These are phyloP conservation scores for Candolleomyces aberdarensis DNA, from an alignment of 768 basidiomycete genomes.

Conservation along the genomic window DNA sequence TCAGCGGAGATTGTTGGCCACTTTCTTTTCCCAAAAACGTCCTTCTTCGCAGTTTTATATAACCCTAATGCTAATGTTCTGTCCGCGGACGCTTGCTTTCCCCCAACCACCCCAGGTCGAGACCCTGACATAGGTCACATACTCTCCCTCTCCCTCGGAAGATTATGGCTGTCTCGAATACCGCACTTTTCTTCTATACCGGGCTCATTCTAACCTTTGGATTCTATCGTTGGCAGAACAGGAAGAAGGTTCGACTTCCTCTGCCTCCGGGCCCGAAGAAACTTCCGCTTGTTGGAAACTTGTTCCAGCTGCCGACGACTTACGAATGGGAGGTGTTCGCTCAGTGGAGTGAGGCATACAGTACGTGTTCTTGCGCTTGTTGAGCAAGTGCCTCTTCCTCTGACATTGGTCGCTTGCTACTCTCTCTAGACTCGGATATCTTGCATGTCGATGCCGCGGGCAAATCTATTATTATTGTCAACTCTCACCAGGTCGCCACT, in stretches of 20 bases:
- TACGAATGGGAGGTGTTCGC: slow-evolving; percentile 35
- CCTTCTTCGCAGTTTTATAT: too few species aligned
- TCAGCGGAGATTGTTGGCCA: too few species aligned
- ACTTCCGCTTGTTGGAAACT: slow-evolving; percentile 38
- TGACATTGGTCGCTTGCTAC: neutral
- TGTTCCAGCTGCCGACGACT: slow-evolving; percentile 34
- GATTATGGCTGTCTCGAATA: neutral
- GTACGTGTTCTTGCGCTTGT: slow-evolving; percentile 17
- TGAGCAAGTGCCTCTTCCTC: neutral
- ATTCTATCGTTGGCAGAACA: neutral
- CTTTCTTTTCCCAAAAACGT: too few species aligned
- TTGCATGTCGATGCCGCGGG: slow-evolving; percentile 21
- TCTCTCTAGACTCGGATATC: slow-evolving; percentile 20
- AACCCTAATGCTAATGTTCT: too few species aligned
- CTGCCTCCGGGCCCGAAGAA: slow-evolving; percentile 40
- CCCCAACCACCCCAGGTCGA: too few species aligned
- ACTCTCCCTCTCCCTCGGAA: neutral
- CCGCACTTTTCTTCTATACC: neutral
- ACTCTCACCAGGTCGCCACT: slow-evolving; percentile 28
- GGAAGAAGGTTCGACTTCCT: slow-evolving; percentile 15
- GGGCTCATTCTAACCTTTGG: neutral
- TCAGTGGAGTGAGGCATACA: slow-evolving; percentile 35
- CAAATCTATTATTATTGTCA: slow-evolving; percentile 24
- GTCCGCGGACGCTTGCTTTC: too few species aligned
- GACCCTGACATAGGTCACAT: neutral